phyloP scores from a whole-genome alignment of 78 protist genomes.

The slime mould (Dictyostelium discoideum) region DNA sequence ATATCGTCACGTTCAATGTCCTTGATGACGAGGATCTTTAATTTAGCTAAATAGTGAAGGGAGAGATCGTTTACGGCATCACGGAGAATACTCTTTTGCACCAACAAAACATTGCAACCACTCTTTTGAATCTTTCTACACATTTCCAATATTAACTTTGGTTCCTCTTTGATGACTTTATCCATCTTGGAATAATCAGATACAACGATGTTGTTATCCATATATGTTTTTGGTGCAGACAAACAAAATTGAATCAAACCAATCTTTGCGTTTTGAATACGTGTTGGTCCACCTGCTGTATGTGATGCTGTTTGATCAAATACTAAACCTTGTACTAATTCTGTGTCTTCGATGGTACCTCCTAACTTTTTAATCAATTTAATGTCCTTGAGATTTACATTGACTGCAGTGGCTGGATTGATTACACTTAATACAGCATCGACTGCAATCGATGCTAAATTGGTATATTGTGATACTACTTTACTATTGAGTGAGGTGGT shows the following conservation, averaged over 20 bases:
- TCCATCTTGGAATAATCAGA: constrained; percentile 97
- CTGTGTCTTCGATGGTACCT: constrained; percentile 99
- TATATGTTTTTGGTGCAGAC: constrained; percentile 99
- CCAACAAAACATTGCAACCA: constrained; percentile 98
- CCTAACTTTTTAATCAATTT: constrained; percentile 93
- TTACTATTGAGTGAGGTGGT: constrained; percentile 98
- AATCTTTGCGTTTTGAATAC: constrained; percentile 97
- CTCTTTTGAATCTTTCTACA: constrained; percentile 94
- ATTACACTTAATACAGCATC: constrained; percentile 96
- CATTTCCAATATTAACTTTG: constrained; percentile 94
- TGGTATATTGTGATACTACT: constrained; percentile 97
- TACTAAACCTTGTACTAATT: constrained; percentile 96
- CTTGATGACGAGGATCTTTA: constrained; percentile 96
- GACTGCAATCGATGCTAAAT: constrained; percentile 99
- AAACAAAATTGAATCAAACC: constrained; percentile 99
- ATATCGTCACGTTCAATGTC: constrained; percentile 99
- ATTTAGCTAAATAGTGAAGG: constrained; percentile 97
- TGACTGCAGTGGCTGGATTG: constrained; percentile 79
- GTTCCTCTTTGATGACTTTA: constrained; percentile 95
- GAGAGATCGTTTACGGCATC: constrained; percentile 97
- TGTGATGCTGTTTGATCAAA: constrained; percentile 93
- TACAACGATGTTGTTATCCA: constrained; percentile 93
- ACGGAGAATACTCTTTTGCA: constrained; percentile 98
- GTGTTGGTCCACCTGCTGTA: constrained; percentile 95
- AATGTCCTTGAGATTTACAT: constrained; percentile 94